Evolutionary conservation across 2,329 filamentous ascomycete genomes (phyloP).

Genomic region (Talaromyces verruculosus): DNA sequence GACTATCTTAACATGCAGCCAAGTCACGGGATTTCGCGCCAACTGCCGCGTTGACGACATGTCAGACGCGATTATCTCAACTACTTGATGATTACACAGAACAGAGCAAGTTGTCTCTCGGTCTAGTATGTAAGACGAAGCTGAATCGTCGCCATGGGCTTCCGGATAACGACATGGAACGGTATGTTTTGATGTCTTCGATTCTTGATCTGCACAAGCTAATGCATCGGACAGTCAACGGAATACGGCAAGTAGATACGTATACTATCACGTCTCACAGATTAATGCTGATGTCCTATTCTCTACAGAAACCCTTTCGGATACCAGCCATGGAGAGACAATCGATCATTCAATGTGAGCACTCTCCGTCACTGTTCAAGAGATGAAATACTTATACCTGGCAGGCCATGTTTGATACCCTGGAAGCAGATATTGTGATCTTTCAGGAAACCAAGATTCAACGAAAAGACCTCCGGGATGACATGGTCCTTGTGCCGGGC

Average conservation of each 20-base stretch:
- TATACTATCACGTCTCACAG: not conserved
- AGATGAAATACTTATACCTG: not conserved
- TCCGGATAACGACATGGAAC: constrained; percentile 86
- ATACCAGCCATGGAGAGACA: constrained; percentile 79
- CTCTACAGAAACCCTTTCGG: constrained; percentile 69
- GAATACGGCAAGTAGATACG: constrained; percentile 62
- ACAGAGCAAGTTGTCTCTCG: not conserved
- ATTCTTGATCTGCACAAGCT: not conserved
- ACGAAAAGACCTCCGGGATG: constrained; percentile 83
- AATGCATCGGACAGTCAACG: constrained; percentile 61
- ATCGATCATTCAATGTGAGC: constrained; percentile 65
- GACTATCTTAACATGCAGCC: not conserved
- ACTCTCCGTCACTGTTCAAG: not conserved
- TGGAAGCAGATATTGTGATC: constrained; percentile 88
- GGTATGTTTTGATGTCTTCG: constrained; percentile 51
- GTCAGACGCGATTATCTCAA: not conserved
- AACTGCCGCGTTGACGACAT: constrained; percentile 4
- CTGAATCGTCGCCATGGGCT: constrained; percentile 56
- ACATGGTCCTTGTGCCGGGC: constrained; percentile 91
- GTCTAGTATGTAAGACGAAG: constrained; percentile 2
- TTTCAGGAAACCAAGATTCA: constrained; percentile 98
- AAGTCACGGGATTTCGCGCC: constrained; percentile 12
- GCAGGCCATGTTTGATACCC: constrained; percentile 87
- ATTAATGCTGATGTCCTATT: not conserved
- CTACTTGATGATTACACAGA: not conserved